Percentiles rank a stretch among this genome's conserved stretches.
Conservation (phyloP, 1,139 yeast genomes). For the Diutina ranongensis region DNA sequence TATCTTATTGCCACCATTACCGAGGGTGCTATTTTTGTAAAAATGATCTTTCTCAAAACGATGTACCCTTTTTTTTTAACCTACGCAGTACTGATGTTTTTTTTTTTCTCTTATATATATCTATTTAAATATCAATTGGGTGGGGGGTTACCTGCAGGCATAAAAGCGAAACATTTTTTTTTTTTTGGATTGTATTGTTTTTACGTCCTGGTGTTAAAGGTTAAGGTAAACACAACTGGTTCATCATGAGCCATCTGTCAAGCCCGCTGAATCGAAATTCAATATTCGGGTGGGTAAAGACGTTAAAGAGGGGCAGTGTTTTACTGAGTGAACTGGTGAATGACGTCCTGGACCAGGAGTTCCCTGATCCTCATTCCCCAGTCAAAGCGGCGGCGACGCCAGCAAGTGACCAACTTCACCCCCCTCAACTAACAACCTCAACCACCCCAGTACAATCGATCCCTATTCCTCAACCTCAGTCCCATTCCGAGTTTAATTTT, state of each 20-base stretch:
- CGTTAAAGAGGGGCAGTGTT: constrained; percentile 27
- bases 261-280: constrained; percentile 32
- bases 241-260: constrained; percentile 9
- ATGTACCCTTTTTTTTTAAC: no score
- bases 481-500: not conserved
- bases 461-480: not conserved
- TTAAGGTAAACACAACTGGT: not conserved
- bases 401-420: no score
- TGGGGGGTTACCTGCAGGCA: no score
- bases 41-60: no score
- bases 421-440: constrained; percentile 5
- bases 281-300: constrained; percentile 39
- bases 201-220: not conserved
- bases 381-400: constrained; percentile 8
- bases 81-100: no score
- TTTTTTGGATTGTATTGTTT: no score
- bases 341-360: constrained; percentile 23
- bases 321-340: constrained; percentile 31
- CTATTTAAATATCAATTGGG: no score
- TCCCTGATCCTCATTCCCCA: constrained; percentile 8
- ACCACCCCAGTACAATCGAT: not conserved
- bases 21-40: no score
- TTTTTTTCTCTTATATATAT: no score
- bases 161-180: no score
- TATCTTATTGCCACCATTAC: no score